Base-by-base conservation (phyloP, 2,329 filamentous ascomycete species). In the Paracamarosporium sp. region DNA sequence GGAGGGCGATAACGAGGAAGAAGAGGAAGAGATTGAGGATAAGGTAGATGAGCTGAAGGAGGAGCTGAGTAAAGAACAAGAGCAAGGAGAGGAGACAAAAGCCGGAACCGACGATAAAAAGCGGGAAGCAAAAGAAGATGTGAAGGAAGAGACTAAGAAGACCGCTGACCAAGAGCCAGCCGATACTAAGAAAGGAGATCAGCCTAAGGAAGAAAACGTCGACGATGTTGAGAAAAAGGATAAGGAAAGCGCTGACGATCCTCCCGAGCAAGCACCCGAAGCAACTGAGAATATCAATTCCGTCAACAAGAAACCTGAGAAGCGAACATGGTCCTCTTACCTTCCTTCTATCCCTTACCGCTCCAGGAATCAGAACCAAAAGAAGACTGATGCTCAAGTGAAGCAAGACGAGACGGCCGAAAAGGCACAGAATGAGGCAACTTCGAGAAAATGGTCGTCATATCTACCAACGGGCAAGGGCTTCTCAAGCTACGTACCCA, bases 401-500 rank as follows among this genome's bases (percentile, higher is more conserved):
- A 68, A 72, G 44, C 60, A 66, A 2, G 67, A 65, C 12, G 44
- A 66, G 4, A 68, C 73, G 44, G 61, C 67, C 12, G 65, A 75
- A 43, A 73, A 76, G 53, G 65, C 68, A 13, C 66, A 71, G 41
- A 71, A 73, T n/a, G 73, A 73, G 45, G 73, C 68, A 15, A 67
- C 69, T 12, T 74, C 73, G 2, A 74, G 76, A 59, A 78, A 76
- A 43, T 83, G 81, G 81, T 75, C 73, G 1, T 78, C 78, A 0
- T 82, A 82, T 59, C 72, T 83, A 46, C 79, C 79, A 1, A 79
- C 78, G 11, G 81, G 81, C 9, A 77, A 82, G 55, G 79, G 79
- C 5, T 81, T 81, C 66, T 79, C 77, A 13, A 80, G 72, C 48
- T 83, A 82, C 55, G 74, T 83, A 5, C 81, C 81, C 4, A 75